Conservation (phyloP, 2,329 filamentous ascomycete genomes). For the Diaporthe sp. region DNA sequence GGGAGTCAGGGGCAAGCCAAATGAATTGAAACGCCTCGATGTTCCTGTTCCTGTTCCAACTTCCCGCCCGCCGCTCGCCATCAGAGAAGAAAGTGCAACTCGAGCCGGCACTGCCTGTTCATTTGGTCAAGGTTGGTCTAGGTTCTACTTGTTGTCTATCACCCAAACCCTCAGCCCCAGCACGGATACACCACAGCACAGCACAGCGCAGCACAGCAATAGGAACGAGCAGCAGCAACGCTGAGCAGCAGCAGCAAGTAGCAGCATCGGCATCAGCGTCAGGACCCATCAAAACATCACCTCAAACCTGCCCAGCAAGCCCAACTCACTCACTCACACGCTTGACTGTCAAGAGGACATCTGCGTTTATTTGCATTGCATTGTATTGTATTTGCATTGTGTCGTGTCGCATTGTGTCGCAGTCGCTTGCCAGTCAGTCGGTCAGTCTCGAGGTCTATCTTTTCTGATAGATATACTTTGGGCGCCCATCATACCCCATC, state of each 20-base stretch:
- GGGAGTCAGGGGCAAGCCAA: slow-evolving; percentile 31
- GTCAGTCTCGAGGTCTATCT: neutral
- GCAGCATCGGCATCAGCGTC: neutral
- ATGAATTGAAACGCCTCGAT: slow-evolving; percentile 30
- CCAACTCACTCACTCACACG: neutral
- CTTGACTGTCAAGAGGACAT: neutral
- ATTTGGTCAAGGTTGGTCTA: neutral
- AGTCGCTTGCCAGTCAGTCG: neutral
- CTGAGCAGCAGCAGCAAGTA: neutral
- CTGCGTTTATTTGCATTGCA: slow-evolving; percentile 8
- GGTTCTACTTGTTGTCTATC: slow-evolving; percentile 4
- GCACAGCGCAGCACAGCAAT: neutral
- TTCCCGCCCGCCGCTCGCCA: slow-evolving; percentile 20
- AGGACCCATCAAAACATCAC: slow-evolving; percentile 9
- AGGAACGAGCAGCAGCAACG: neutral
- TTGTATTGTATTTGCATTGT: neutral
- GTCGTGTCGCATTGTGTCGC: slow-evolving; percentile 14
- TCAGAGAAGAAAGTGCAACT: slow-evolving; percentile 29
- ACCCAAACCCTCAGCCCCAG: neutral
- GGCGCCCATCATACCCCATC: neutral
- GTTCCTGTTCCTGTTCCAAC: slow-evolving; percentile 21
- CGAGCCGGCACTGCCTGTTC: slow-evolving; percentile 18
- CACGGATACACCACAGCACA: neutral
- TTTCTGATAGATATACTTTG: slow-evolving; percentile 26
- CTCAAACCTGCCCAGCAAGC: slow-evolving; percentile 25